These are phyloP conservation scores for Phoenix roebelenii DNA, from an alignment of 176 grass and related monocot genomes.

Conservation along the genomic window DNA sequence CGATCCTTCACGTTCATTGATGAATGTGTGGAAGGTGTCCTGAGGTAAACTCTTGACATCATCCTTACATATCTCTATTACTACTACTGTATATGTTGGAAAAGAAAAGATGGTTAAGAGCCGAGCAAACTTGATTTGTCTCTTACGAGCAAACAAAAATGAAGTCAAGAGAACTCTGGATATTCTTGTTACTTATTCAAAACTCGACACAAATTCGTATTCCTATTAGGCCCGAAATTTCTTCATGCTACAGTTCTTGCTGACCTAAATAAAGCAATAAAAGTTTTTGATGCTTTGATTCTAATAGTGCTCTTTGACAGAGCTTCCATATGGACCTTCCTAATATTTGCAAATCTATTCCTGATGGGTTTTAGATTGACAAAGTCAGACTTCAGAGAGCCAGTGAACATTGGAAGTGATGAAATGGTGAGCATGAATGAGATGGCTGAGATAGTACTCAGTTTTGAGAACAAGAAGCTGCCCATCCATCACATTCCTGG, in stretches of 20 bases:
- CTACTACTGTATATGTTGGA: too few relatives aligned
- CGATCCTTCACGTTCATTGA: conserved; percentile 20
- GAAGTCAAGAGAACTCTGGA: not conserved
- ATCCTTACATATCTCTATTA: too few relatives aligned
- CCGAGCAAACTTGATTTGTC: too few relatives aligned
- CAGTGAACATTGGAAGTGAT: conserved; percentile 74
- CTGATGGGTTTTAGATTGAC: conserved; percentile 42
- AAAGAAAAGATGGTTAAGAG: too few relatives aligned
- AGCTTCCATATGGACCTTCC: too few relatives aligned
- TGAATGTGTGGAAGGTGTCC: conserved; percentile 25
- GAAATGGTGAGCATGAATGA: conserved; percentile 94
- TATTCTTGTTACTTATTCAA: not conserved
- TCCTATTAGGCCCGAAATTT: too few relatives aligned
- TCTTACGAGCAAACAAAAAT: not conserved
- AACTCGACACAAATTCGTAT: too few relatives aligned
- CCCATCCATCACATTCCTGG: conserved; percentile 85
- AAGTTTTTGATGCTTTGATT: not conserved
- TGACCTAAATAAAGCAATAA: too few relatives aligned
- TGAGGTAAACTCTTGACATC: not conserved
- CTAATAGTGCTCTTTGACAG: too few relatives aligned
- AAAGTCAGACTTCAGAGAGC: conserved; percentile 74
- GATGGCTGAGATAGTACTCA: conserved; percentile 78
- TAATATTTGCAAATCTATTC: not conserved
- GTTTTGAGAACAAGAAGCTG: conserved; percentile 68
- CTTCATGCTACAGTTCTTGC: too few relatives aligned